These are phyloP conservation scores for Cladophialophora immunda DNA, from an alignment of 2,329 filamentous ascomycete genomes.

Conservation along the genomic window DNA sequence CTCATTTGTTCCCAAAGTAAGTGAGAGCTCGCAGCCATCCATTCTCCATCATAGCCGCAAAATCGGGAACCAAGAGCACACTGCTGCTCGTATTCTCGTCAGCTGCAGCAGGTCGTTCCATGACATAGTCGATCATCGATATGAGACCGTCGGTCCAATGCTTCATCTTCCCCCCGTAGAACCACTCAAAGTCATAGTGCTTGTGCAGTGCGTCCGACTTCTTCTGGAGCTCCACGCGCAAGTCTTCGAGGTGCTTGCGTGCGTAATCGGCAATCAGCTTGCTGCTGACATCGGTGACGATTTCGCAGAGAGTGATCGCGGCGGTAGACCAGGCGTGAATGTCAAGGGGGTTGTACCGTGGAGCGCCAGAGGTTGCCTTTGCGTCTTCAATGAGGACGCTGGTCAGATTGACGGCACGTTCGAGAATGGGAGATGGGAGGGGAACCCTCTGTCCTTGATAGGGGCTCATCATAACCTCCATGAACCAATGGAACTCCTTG, in stretches of 20 bases:
- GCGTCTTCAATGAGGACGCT: slow-evolving; percentile 11
- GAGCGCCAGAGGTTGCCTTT: neutral
- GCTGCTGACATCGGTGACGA: slow-evolving; percentile 13
- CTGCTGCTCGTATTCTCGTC: neutral
- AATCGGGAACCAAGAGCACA: slow-evolving; percentile 3
- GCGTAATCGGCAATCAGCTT: slow-evolving; percentile 16
- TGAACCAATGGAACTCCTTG: slow-evolving; percentile 13
- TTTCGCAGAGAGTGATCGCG: slow-evolving; percentile 32
- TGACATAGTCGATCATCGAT: slow-evolving; percentile 32
- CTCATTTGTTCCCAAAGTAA: slow-evolving; percentile 8
- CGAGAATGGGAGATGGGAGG: neutral
- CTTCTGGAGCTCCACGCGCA: slow-evolving; percentile 23
- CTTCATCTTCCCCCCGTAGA: slow-evolving; percentile 24
- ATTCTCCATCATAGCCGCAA: slow-evolving; percentile 8
- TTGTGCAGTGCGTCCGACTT: slow-evolving; percentile 32
- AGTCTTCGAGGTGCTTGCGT: slow-evolving; percentile 10
- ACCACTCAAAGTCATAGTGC: slow-evolving; percentile 28
- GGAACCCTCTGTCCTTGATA: neutral
- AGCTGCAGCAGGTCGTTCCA: slow-evolving; percentile 1
- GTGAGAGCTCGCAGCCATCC: slow-evolving; percentile 6
- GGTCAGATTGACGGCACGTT: slow-evolving; percentile 7
- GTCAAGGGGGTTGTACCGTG: slow-evolving; percentile 32
- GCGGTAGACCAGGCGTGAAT: slow-evolving; percentile 29
- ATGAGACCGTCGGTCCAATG: slow-evolving; percentile 36
- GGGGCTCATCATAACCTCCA: slow-evolving; percentile 4